Evolutionary conservation across 148 eudicot species (phyloP), one percentile per base, ranked within the genome.

Genomic region (Arbutus unedo): DNA sequence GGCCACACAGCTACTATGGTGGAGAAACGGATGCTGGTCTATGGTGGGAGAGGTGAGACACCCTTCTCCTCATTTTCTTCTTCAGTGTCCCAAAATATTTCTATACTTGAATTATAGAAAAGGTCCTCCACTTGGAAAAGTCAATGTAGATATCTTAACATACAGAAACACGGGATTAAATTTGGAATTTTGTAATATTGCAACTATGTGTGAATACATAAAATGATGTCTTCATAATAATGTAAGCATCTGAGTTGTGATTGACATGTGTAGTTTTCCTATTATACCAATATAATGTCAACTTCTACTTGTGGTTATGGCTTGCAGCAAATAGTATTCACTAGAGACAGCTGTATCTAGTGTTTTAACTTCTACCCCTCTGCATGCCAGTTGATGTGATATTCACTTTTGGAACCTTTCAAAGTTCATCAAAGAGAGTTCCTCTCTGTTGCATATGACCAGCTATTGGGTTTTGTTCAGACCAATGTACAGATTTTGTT

Each of bases 1-100:
- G 99, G 99, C 66, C 99, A 97, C 87, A 89, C 99, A 71, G 94
- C 92, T 70, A 94, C 97, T 45, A 97, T 97, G 99, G 93, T 97
- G 82, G 99, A 97, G 89, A 97, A 94, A 82, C 89, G 99, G 10
- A 87, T 97, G 83, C 93, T 97, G 89, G 91, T 97, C 44, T 94
- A 91, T 85, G 98, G 99, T 80, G 99, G 99, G 75, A 93, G 97
- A 92, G 99, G 99, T 94, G 81, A 87, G 55, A 74, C 56, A 48
- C 47, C 16, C 9, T 5, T 44, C 44, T 8, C 15, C 78, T 49
- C 45, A 62, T 57, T 47, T 76, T 50, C 59, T 81, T 10, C 53
- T 72, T 54, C 4, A 21, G n/a, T 81, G 70, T 73, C 55, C 51
- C n/a, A 74, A 56, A 72, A 43, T 70, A 16, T 9, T 15, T 16